These are phyloP conservation scores for Lentithecium fluviatile DNA, from an alignment of 495 filamentous ascomycete genomes.

Conservation along the genomic window DNA sequence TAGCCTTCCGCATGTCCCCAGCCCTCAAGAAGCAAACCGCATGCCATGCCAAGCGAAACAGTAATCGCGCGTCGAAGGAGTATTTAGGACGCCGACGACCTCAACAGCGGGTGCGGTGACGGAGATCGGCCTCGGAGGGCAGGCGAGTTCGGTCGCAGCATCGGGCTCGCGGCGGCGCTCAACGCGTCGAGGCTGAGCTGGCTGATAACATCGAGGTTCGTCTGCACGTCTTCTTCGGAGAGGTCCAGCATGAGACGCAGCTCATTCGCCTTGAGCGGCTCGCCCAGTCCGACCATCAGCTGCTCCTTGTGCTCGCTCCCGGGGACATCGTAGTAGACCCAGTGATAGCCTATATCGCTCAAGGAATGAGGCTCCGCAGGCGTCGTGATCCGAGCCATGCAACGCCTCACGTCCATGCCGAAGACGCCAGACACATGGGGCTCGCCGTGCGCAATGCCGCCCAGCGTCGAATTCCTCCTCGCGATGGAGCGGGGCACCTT, in stretches of 20 bases:
- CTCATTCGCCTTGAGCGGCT: constrained; percentile 32
- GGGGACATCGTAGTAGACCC: constrained; percentile 29
- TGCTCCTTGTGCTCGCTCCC: constrained; percentile 24
- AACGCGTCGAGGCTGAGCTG: constrained; percentile 30
- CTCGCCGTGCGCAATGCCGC: constrained; percentile 11
- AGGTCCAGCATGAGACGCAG: constrained; percentile 35
- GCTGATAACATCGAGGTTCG: constrained; percentile 31
- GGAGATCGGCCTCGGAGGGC: constrained; percentile 29
- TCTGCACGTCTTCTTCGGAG: constrained; percentile 28
- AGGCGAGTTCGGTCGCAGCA: constrained; percentile 31
- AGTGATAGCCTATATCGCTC: constrained; percentile 16
- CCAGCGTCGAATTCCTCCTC: constrained; percentile 26
- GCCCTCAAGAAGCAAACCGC: no score
- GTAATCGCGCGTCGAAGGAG: no score
- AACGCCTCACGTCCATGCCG: constrained; percentile 31
- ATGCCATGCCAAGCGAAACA: no score
- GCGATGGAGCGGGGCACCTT: constrained; percentile 28
- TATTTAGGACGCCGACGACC: background rate
- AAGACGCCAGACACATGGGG: constrained; percentile 30
- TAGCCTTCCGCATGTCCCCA: background rate
- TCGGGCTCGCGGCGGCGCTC: constrained; percentile 31
- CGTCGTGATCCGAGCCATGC: constrained; percentile 19
- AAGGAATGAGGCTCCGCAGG: constrained; percentile 29
- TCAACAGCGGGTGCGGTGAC: constrained; percentile 26
- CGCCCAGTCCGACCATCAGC: constrained; percentile 33